Conservation (phyloP, 1,284 basidiomycete genomes). For the Ceratobasidium sp. region DNA sequence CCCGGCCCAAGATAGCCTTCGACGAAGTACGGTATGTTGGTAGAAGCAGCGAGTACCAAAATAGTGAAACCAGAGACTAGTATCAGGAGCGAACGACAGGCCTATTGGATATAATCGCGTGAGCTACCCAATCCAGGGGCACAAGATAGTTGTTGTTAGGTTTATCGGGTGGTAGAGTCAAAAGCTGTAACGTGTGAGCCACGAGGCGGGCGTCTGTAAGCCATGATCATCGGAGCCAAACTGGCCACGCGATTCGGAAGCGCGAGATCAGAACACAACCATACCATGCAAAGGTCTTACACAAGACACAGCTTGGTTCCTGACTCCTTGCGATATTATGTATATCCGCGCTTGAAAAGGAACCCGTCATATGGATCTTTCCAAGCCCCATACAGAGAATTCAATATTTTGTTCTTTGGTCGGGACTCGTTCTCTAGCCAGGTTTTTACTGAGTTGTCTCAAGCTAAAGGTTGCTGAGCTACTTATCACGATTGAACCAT, state of each 20-base stretch:
- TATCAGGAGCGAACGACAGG: neutral
- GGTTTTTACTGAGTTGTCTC: conserved; percentile 49
- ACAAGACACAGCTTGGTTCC: neutral
- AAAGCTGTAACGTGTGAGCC: conserved; percentile 5
- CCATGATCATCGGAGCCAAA: neutral
- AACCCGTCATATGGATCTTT: too few species aligned
- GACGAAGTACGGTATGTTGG: neutral
- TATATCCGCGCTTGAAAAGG: neutral
- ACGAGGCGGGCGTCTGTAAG: conserved; percentile 19
- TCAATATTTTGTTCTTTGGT: conserved; percentile 54
- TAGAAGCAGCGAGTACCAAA: neutral
- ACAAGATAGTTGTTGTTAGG: neutral
- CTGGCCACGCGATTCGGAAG: neutral
- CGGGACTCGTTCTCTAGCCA: conserved; percentile 53
- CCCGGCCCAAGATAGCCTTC: neutral
- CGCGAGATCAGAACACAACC: neutral
- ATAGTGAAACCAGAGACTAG: neutral
- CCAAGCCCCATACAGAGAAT: conserved; percentile 41
- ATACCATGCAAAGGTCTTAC: neutral
- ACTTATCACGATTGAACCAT: neutral
- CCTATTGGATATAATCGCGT: neutral
- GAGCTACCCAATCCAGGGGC: neutral
- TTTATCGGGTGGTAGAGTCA: neutral
- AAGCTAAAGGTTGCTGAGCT: conserved; percentile 47
- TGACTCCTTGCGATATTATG: too few species aligned